A percentile compares a stretch with the other conserved stretches of the same genome.
Conservation (phyloP, 148 eudicot species). For the Camellia japonica region DNA sequence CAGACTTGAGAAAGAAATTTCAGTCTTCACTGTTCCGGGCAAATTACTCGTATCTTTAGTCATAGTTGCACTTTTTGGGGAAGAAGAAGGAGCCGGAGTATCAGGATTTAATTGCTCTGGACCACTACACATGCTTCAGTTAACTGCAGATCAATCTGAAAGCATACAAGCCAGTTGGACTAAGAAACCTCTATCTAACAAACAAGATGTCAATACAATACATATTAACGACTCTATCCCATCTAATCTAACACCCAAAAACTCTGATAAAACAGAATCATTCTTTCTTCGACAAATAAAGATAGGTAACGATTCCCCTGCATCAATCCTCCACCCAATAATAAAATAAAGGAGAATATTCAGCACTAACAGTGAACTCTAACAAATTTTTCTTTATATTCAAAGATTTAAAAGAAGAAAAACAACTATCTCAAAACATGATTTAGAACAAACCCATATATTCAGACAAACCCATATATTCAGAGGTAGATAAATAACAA, state of each 20-base stretch:
- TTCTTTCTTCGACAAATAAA: not conserved
- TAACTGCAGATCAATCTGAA: no score
- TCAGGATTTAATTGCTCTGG: no score
- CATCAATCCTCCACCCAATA: constrained; percentile 4
- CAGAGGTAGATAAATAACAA: no score
- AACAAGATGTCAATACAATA: not conserved
- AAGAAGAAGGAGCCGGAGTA: no score
- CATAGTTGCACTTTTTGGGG: no score
- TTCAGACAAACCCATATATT: no score
- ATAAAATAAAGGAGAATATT: not conserved
- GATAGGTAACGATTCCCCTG: not conserved
- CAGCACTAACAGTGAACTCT: not conserved
- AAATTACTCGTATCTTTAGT: no score
- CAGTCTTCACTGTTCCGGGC: no score
- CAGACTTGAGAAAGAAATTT: no score
- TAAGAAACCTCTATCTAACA: no score
- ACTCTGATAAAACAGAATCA: not conserved
- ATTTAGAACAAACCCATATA: not conserved
- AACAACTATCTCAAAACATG: not conserved
- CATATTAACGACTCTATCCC: not conserved
- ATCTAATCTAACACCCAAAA: not conserved
- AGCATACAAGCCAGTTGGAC: no score
- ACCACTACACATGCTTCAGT: no score
- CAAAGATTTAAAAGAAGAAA: not conserved
- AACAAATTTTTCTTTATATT: not conserved